Percentiles rank a stretch among this genome's conserved stretches.
phyloP scores from a whole-genome alignment of 352 stramenopile species.

The Globisporangium irregulare region DNA sequence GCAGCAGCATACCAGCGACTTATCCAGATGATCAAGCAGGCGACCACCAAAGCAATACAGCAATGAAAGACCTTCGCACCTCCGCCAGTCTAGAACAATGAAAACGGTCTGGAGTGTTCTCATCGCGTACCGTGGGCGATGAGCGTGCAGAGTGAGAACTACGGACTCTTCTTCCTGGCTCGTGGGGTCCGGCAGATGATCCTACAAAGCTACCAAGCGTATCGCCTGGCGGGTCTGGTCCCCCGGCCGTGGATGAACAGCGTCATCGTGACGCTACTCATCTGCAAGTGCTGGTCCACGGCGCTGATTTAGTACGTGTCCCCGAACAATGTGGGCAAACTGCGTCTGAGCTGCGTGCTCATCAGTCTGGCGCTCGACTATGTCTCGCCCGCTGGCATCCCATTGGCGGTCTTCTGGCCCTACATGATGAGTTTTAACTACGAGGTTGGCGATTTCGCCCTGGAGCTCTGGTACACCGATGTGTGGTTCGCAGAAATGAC shows the following conservation, averaged over 20 bases:
- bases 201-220: slow-evolving; percentile 28
- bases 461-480: neutral
- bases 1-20: neutral
- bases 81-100: neutral
- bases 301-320: neutral
- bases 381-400: neutral
- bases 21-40: neutral
- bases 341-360: neutral
- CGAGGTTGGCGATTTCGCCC: neutral
- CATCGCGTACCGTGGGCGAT: neutral
- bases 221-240: slow-evolving; percentile 26
- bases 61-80: too few species aligned
- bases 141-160: slow-evolving; percentile 20
- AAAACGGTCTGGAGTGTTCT: neutral
- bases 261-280: slow-evolving; percentile 29
- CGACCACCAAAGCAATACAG: neutral
- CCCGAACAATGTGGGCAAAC: too few species aligned
- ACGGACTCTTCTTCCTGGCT: slow-evolving; percentile 23
- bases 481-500: neutral
- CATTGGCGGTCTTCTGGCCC: neutral
- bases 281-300: slow-evolving; percentile 32
- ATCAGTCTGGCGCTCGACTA: neutral
- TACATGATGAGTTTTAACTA: neutral
- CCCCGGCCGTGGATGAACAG: slow-evolving; percentile 29
- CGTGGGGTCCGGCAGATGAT: slow-evolving; percentile 24